These are phyloP conservation scores for Penicillium goetzii DNA, from an alignment of 495 filamentous ascomycete genomes.

Conservation along the genomic window DNA sequence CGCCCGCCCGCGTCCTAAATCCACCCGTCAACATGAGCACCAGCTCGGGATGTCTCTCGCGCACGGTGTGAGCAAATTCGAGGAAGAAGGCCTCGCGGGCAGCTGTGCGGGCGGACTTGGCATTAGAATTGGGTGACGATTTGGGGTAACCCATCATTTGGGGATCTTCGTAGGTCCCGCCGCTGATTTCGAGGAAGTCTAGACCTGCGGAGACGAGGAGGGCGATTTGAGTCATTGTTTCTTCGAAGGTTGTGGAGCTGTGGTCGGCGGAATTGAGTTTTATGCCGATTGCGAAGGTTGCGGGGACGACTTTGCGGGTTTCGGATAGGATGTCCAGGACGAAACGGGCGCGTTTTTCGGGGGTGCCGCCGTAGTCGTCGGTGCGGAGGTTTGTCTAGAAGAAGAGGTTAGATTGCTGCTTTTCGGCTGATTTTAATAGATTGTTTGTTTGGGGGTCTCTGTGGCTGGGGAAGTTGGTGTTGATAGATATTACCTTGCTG, in stretches of 20 bases:
- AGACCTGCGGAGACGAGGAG: conserved; percentile 56
- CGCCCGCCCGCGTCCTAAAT: conserved; percentile 58
- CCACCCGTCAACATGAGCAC: conserved; percentile 59
- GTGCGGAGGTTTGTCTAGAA: conserved; percentile 47
- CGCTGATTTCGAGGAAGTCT: conserved; percentile 67
- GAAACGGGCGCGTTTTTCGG: conserved; percentile 50
- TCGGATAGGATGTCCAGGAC: conserved; percentile 50
- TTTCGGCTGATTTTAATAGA: too few species aligned
- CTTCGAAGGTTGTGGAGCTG: conserved; percentile 48
- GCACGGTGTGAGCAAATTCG: conserved; percentile 54
- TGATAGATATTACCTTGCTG: conserved; percentile 36
- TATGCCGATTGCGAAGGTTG: conserved; percentile 59
- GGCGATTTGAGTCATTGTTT: conserved; percentile 55
- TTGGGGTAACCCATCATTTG: conserved; percentile 37
- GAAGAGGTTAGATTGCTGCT: conserved; percentile 10
- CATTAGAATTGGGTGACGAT: conserved; percentile 5
- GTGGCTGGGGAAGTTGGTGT: not conserved
- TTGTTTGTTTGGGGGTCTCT: too few species aligned
- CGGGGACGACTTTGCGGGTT: conserved; percentile 49
- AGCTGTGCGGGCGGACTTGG: conserved; percentile 44
- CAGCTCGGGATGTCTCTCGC: conserved; percentile 45
- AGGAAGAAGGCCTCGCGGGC: conserved; percentile 67
- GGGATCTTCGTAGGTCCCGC: conserved; percentile 61
- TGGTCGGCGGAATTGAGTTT: conserved; percentile 67
- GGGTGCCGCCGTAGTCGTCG: conserved; percentile 54